Percentiles rank a stretch among this genome's conserved stretches.
Evolutionary conservation across 148 eudicot species (phyloP).

Genomic region (Amaranthus hypochondriacus): DNA sequence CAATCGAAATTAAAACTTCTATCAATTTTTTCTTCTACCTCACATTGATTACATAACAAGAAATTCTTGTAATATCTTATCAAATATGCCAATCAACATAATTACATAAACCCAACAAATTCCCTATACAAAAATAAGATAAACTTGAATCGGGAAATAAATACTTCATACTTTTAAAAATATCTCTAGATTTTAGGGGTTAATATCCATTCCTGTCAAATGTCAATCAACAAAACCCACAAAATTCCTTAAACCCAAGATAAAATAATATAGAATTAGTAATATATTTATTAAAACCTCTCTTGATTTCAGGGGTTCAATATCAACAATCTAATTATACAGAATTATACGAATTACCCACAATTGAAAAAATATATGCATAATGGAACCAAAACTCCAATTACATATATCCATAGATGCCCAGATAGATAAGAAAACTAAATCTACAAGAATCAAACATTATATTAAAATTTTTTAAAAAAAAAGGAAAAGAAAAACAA

Average conservation of each 20-base stretch:
- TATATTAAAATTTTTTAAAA: neutral
- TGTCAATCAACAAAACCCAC: no score
- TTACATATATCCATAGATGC: neutral
- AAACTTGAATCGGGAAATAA: no score
- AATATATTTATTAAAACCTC: neutral
- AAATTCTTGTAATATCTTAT: no score
- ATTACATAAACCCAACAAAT: no score
- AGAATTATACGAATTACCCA: neutral
- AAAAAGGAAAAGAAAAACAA: neutral
- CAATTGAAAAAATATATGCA: neutral
- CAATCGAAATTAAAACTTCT: neutral
- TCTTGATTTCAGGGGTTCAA: neutral
- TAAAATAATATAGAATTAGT: neutral
- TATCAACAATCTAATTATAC: slow-evolving; percentile 1
- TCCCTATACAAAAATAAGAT: no score
- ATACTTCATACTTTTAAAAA: no score
- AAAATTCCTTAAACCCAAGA: neutral
- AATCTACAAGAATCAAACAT: neutral
- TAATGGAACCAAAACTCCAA: neutral
- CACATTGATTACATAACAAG: neutral
- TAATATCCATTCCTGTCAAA: no score
- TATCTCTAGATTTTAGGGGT: no score
- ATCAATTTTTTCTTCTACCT: neutral
- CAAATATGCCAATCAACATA: no score
- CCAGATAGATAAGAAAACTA: neutral